Base-by-base conservation (phyloP, 345 rosid species). In the Lumnitzera racemosa region DNA sequence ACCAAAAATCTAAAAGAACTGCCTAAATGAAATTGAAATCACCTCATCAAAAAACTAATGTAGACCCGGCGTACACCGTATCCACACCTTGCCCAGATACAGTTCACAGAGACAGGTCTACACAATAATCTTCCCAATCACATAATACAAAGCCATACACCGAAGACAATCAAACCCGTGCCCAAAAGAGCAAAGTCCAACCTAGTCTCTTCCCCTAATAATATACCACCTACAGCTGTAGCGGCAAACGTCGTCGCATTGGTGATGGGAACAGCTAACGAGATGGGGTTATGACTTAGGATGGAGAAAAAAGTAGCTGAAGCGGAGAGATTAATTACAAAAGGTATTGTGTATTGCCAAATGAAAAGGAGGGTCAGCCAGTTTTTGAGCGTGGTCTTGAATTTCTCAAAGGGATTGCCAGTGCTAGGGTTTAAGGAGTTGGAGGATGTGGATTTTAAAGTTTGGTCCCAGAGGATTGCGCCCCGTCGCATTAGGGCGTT, bases 241-340 rank as follows among this genome's bases (percentile, higher is more conserved):
- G 97, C 86, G 49, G 95, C 97, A 47, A 92, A 92, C 15, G 96
- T 92, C 9, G 87, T 92, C 41, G 97, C 97, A 64, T 92, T 85
- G 46, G 95, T 89, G 67, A 92, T 86, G 13, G 99, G 97, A 64
- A 87, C 97, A 14, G 97, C 96, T 0, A 89, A 75, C 13, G 95
- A 89, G 59, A 89, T 84, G 1, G 96, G 98, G 11, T 85, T 72
- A 49, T 85, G 67, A 65, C 89, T 70, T 43, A 92, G 70, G 61
- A 92, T 73, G 27, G 86, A 73, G 74, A 92, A 92, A 80, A 92
- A 89, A 15, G 89, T 76, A 55, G 94, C 96, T 23, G 96, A 92
- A 47, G 96, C 96, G 0, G 96, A 92, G 59, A 92, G 89, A 58
- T 89, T 92, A 59, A 89, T 55, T 61, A 83, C 53, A 80, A 89